Evolutionary conservation across 2,329 filamentous ascomycete species (phyloP).

Genomic region (Phyllosticta capitalensis): DNA sequence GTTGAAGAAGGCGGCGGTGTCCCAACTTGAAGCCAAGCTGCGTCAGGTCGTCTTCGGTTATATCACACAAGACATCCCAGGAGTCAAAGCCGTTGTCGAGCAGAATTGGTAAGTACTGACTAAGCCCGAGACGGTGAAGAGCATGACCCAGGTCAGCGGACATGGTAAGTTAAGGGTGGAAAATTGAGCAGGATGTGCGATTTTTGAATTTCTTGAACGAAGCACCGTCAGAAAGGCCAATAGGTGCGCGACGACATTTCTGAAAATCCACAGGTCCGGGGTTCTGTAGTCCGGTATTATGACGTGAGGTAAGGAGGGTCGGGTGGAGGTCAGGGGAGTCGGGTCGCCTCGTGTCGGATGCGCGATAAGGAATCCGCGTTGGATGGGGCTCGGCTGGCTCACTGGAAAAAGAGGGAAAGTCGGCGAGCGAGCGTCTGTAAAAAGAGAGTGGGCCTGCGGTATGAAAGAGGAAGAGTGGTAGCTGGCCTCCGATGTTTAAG

Average conservation of each 20-base stretch:
- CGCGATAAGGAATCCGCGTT: neutral
- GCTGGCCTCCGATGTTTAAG: neutral
- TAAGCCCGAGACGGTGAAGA: slow-evolving; percentile 24
- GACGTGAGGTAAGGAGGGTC: neutral
- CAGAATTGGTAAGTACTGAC: slow-evolving; percentile 21
- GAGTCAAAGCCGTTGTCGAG: slow-evolving; percentile 27
- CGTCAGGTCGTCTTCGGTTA: slow-evolving; percentile 31
- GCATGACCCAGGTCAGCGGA: slow-evolving; percentile 18
- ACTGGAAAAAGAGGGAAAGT: neutral
- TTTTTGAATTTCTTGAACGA: no score
- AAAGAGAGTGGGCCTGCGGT: neutral
- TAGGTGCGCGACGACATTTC: neutral
- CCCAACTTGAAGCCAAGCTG: slow-evolving; percentile 30
- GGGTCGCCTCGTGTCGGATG: neutral
- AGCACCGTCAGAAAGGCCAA: neutral
- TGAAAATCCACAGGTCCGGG: no score
- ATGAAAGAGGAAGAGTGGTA: neutral
- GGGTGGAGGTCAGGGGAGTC: neutral
- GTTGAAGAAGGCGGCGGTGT: slow-evolving; percentile 29
- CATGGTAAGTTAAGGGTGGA: neutral
- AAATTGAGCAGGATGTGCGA: neutral
- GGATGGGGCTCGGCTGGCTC: neutral
- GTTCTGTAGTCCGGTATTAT: neutral
- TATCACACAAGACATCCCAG: slow-evolving; percentile 31
- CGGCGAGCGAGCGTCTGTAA: neutral